Evolutionary conservation across 2,329 filamentous ascomycete genomes (phyloP).

Genomic region (Byssochlamys sp.): DNA sequence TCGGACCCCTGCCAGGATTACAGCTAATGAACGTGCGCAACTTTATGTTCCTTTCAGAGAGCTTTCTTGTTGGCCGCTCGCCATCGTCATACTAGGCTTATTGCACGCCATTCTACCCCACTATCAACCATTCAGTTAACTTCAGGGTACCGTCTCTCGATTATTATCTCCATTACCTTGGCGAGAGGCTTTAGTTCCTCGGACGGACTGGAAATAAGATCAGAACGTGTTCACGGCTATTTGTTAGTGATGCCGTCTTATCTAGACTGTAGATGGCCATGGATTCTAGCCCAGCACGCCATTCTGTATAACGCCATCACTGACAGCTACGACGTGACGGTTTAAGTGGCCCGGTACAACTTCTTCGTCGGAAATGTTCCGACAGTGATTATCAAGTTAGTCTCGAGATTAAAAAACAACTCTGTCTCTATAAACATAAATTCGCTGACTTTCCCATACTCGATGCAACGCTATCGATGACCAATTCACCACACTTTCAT

Average conservation of each 20-base stretch:
- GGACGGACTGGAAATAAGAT: neutral
- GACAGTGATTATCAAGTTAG: neutral
- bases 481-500: no score
- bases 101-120: neutral
- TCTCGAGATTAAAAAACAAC: neutral
- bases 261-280: neutral
- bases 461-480: no score
- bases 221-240: neutral
- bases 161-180: neutral
- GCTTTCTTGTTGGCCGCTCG: neutral
- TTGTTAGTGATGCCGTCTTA: neutral
- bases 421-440: neutral
- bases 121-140: neutral
- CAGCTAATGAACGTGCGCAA: neutral
- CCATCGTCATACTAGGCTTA: neutral
- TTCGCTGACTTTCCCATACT: neutral
- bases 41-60: neutral
- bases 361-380: neutral
- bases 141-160: neutral
- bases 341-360: neutral
- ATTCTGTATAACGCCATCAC: slow-evolving; percentile 1
- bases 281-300: neutral
- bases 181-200: neutral
- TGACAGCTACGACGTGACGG: neutral
- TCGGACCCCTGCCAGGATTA: neutral